Conservation (phyloP, 352 stramenopile species). For the Phytophthora crassamura region DNA sequence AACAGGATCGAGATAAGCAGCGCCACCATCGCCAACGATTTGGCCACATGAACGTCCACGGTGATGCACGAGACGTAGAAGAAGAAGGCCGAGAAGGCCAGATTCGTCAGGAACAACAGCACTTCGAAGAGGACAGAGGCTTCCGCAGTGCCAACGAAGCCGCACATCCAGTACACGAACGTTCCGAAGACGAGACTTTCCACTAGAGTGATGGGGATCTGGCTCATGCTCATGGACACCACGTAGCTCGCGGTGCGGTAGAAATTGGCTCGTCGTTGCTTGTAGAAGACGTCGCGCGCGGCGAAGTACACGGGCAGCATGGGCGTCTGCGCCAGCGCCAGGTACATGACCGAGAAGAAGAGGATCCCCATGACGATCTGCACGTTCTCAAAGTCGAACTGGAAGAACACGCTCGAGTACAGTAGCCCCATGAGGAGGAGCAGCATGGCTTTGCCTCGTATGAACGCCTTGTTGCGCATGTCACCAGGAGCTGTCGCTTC, state of each 20-base stretch:
- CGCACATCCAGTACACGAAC: slow-evolving; percentile 84
- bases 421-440: slow-evolving; percentile 46
- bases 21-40: slow-evolving; percentile 44
- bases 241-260: no score
- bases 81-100: no score
- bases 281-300: slow-evolving; percentile 42
- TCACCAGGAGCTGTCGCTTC: slow-evolving; percentile 62
- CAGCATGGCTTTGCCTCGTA: slow-evolving; percentile 44
- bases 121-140: slow-evolving; percentile 48
- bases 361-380: slow-evolving; percentile 73
- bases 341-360: slow-evolving; percentile 78
- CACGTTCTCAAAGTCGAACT: slow-evolving; percentile 39
- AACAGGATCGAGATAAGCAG: slow-evolving; percentile 49
- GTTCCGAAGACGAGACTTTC: slow-evolving; percentile 64
- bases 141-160: slow-evolving; percentile 46
- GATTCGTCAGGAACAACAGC: slow-evolving; percentile 49
- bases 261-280: no score
- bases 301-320: slow-evolving; percentile 44
- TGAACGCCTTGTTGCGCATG: slow-evolving; percentile 45
- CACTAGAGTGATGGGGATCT: slow-evolving; percentile 48
- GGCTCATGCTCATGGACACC: slow-evolving; percentile 49
- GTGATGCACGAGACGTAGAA: slow-evolving; percentile 40
- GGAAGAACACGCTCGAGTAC: slow-evolving; percentile 48
- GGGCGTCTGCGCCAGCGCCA: slow-evolving; percentile 53
- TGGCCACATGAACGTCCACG: slow-evolving; percentile 46